Evolutionary conservation across 2,329 filamentous ascomycete species (phyloP), one percentile per base, ranked within the genome.

Genomic region (Pezicula neosporulosa): DNA sequence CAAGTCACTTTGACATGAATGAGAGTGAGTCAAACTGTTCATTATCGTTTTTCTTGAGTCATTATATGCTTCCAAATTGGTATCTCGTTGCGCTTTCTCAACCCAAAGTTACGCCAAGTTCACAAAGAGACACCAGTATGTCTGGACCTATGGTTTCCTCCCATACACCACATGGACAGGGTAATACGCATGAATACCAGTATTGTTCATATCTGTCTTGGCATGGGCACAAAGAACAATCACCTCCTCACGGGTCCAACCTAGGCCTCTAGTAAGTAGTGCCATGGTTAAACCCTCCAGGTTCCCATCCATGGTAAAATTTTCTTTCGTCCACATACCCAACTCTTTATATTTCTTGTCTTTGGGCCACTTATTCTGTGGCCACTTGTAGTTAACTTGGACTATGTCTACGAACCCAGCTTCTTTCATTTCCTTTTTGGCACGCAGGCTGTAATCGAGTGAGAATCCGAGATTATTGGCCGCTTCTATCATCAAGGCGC

Each of bases 281-380:
- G 48, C 51, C 41, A 53, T 50, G 15, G 47, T 53, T 33, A 50
- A 42, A 19, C 47, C 49, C 19, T 48, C 51, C 10, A 47, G 39
- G 30, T 33, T 33, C 30, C 4, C 30, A 13, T 47, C 50, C 10
- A 49, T 36, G 15, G 39, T 44, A 21, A 49, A 48, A 44, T 49
- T 49, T 21, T 52, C 50, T 15, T 37, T 18, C 38, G 38, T 36
- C 50, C 50, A 42, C 44, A 41, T 51, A 18, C 52, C 48, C 18
- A 55, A 21, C 35, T 39, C 41, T 19, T 43, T 49, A 24, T 43
- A 18, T 27, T 71, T 70, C 2, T 68, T 65, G 47, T 80, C 71
- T 44, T 71, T 73, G 0, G 77, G 72, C 78, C 78, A 81, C n/a
- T 66, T 60, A 52, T 74, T 77, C 28, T 71, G 69, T 1, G 78